phyloP scores from a whole-genome alignment of 2,329 filamentous ascomycete genomes.

The Ophiostoma fasciatum region DNA sequence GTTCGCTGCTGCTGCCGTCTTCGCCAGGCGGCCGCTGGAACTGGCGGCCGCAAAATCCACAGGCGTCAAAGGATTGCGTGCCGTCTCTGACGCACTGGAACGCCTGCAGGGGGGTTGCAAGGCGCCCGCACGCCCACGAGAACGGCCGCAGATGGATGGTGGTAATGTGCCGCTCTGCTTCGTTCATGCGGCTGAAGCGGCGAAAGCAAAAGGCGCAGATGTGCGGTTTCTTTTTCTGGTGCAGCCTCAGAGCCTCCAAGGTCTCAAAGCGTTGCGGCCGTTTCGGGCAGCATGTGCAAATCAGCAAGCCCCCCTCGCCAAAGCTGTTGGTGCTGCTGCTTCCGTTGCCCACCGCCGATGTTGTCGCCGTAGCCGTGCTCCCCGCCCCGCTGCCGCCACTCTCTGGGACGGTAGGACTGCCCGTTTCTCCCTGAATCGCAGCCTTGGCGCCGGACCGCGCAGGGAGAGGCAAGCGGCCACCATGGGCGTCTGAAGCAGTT shows the following conservation, averaged over 20 bases:
- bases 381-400: neutral
- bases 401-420: neutral
- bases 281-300: slow-evolving; percentile 12
- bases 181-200: slow-evolving; percentile 13
- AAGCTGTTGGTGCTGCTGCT: neutral
- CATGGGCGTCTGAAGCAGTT: neutral
- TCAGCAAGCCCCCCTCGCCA: neutral
- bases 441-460: neutral
- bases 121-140: slow-evolving; percentile 11
- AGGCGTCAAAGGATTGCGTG: slow-evolving; percentile 6
- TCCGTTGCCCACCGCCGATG: neutral
- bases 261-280: slow-evolving; percentile 11
- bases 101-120: slow-evolving; percentile 7
- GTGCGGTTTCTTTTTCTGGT: slow-evolving; percentile 12
- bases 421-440: neutral
- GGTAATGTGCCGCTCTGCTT: slow-evolving; percentile 12
- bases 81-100: slow-evolving; percentile 10
- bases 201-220: slow-evolving; percentile 13
- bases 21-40: slow-evolving; percentile 2
- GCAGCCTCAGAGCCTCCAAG: slow-evolving; percentile 8
- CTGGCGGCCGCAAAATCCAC: slow-evolving; percentile 11
- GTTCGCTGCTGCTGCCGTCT: no score
- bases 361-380: slow-evolving; percentile 2
- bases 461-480: neutral
- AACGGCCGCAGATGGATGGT: slow-evolving; percentile 12